Base-by-base conservation (phyloP, 1,139 yeast genomes). In the Yamadazyma kanchanaburiensis region DNA sequence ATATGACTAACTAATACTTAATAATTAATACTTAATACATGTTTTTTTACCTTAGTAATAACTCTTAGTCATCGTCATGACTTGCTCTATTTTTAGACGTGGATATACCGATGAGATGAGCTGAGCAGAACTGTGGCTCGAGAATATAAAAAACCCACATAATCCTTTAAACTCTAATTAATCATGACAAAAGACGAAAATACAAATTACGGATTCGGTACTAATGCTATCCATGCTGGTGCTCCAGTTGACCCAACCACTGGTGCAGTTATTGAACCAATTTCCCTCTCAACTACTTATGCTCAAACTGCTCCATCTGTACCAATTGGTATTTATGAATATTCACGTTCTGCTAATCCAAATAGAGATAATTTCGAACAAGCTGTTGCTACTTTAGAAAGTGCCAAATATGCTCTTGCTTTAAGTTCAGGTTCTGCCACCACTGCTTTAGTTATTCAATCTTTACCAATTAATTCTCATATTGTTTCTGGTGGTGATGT, bases 221-320 rank as follows among this genome's bases (percentile, higher is more conserved):
- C 95, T 35, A 71, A 71, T 49, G 95, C 95, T 33, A 81, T 86
- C 48, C 95, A 86, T 58, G 81, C 84, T 21, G 95, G 95, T 43
- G 75, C 89, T 17, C 78, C 77, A 37, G 72, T 76, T 32, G 95
- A 86, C 53, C 66, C 78, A 27, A 55, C 62, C 43, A 86, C 94
- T 33, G 95, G 95, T 39, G 94, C 95, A 13, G 95, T 86, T 35
- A 86, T 86, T 43, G 85, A 83, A 43, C 82, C 95, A 40, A 81
- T 86, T 45, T 82, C 94, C 25, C 70, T 86, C 45, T 80, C 91
- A 28, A 86, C 95, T 43, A 86, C 95, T 15, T 86, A 79, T 64
- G 91, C 88, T 35, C 95, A 87, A 60, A 58, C 74, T 30, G 76
- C 76, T 38, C 94, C 95, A 34, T 77, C 87, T 28, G 63, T 73